Conservation (phyloP, 2,329 filamentous ascomycete genomes). For the Botrytis galanthina region DNA sequence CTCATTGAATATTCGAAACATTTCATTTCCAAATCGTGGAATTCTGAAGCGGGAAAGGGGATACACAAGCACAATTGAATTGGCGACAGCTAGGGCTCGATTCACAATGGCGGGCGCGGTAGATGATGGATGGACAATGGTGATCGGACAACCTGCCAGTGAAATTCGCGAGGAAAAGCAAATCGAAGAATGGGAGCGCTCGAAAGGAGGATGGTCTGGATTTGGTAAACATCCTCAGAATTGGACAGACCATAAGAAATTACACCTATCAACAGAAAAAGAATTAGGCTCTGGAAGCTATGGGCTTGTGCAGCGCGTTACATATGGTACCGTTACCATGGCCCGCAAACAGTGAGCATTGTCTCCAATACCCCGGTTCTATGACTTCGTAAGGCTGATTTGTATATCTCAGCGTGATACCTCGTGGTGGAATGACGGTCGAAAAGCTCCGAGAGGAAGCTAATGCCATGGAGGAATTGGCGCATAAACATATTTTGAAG, state of each 20-base stretch:
- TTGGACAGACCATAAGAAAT: slow-evolving; percentile 25
- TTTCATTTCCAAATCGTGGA: neutral
- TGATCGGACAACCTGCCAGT: slow-evolving; percentile 27
- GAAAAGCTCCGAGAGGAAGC: slow-evolving; percentile 47
- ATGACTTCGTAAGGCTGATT: slow-evolving; percentile 29
- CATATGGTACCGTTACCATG: slow-evolving; percentile 42
- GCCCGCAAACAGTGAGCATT: slow-evolving; percentile 44
- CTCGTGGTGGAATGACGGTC: slow-evolving; percentile 38
- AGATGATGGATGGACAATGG: slow-evolving; percentile 30
- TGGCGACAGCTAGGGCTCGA: neutral
- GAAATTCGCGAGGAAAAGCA: slow-evolving; percentile 29
- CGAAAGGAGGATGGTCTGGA: slow-evolving; percentile 31
- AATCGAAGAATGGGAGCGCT: slow-evolving; percentile 30
- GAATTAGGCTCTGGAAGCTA: slow-evolving; percentile 46
- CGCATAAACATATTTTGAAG: slow-evolving; percentile 49
- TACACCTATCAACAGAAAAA: slow-evolving; percentile 30
- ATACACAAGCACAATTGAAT: neutral
- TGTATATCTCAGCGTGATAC: slow-evolving; percentile 23
- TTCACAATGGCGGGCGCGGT: slow-evolving; percentile 1
- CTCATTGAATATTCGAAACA: neutral
- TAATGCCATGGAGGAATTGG: slow-evolving; percentile 48
- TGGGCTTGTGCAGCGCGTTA: slow-evolving; percentile 47
- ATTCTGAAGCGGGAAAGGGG: neutral
- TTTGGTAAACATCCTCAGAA: slow-evolving; percentile 29
- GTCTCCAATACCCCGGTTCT: neutral